Conservation (phyloP, 75 land plant genomes). For the Larix kaempferi region DNA sequence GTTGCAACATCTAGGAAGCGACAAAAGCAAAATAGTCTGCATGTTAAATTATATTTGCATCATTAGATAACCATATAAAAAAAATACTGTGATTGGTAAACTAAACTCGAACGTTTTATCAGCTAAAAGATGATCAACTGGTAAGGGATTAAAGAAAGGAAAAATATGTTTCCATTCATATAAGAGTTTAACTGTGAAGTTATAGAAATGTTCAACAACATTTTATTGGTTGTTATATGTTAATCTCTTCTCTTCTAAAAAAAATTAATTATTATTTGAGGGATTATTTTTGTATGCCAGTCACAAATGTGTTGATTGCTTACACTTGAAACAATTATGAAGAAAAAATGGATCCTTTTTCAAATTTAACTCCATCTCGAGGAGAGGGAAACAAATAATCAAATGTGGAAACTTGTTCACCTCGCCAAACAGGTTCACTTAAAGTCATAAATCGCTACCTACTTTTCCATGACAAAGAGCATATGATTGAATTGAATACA, state of each 20-base stretch:
- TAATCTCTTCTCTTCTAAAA: background rate
- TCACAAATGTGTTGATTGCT: background rate
- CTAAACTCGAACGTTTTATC: background rate
- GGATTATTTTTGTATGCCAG: background rate
- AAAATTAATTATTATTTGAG: background rate
- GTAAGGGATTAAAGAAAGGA: background rate
- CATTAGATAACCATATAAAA: too few relatives aligned
- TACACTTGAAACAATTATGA: background rate
- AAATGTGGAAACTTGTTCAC: slow-evolving; percentile 13
- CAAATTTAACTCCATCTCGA: background rate
- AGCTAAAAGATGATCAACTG: background rate
- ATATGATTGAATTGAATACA: slow-evolving; percentile 66
- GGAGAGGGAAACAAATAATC: background rate
- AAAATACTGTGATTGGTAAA: too few relatives aligned
- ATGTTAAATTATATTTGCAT: too few relatives aligned
- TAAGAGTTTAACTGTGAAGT: background rate
- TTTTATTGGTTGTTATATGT: background rate
- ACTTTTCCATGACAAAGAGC: slow-evolving; percentile 56
- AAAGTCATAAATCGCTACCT: slow-evolving; percentile 47
- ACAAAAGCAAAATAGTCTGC: background rate
- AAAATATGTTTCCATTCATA: background rate
- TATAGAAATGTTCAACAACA: too few relatives aligned
- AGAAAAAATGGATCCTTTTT: background rate
- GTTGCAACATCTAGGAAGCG: background rate
- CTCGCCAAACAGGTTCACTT: slow-evolving; percentile 58